Base-by-base conservation (phyloP, 192 early-diverging fungal species). In the Coemansia sp. region DNA sequence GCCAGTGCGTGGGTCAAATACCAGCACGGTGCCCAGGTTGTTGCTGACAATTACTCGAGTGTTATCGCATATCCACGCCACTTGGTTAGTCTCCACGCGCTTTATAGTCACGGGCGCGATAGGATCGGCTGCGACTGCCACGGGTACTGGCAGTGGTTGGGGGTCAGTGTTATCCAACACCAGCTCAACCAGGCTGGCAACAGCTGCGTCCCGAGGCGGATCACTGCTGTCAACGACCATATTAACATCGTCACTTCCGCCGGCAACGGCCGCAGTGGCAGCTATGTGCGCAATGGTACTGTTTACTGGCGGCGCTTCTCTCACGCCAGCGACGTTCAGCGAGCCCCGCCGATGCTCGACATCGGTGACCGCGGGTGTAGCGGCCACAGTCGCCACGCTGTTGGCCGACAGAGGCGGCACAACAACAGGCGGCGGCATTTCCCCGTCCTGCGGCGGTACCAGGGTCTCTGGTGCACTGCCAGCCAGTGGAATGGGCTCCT, bases 61-160 rank as follows among this genome's bases (percentile, higher is more conserved):
- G 69, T 93, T 92, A 74, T 97, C 90, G 47, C 86, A 66, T 20
- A 85, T 84, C 92, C 92, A 97, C 2, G 87, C 83, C 6, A 92
- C 87, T 78, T 91, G 90, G 33, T 84, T 76, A 1, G 77, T 73
- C 61, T 84, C 81, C 12, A 84, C 69, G 10, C 72, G 83, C 55
- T 65, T 71, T 15, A 70, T 62, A 16, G 58, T 60, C 22, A 39
- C 20, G 0, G 61, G 61, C 22, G 13, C 20, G 41, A 0, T 13
- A 3, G 36, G 61, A 62, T 22, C 61, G 12, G 38, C 38, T 5
- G 11, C 9, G 13, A n/a, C 24, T 8, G 57, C 16, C 29, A 20
- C 57, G 3, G 57, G 57, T n/a, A 1, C 4, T 15, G 61, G 61
- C 36, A 12, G 38, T 4, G 38, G 61, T 3, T 5, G 36, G 60